A percentile compares a stretch with the other conserved stretches of the same genome.
Evolutionary conservation across 2,329 filamentous ascomycete genomes (phyloP).

Genomic region (Daldinia eschscholtzii): DNA sequence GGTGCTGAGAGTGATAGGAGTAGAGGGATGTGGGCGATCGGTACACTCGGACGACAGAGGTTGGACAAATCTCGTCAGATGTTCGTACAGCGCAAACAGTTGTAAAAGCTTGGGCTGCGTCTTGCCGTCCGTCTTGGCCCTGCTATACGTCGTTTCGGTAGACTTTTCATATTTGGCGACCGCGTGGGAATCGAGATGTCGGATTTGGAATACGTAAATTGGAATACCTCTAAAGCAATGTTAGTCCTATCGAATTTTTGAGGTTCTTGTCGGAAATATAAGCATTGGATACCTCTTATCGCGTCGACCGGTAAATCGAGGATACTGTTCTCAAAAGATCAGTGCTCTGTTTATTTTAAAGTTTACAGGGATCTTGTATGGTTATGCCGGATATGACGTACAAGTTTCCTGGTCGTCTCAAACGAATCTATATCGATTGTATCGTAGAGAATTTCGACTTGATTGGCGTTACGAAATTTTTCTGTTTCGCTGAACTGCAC

Average conservation of each 20-base stretch:
- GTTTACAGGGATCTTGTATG: conserved; percentile 17
- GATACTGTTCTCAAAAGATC: conserved; percentile 70
- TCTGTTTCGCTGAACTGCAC: conserved; percentile 90
- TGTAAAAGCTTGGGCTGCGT: conserved; percentile 82
- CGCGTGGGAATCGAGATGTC: conserved; percentile 83
- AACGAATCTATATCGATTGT: conserved; percentile 89
- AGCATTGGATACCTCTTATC: conserved; percentile 68
- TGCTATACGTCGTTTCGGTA: conserved; percentile 62
- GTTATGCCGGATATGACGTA: conserved; percentile 52
- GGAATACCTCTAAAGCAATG: conserved; percentile 78
- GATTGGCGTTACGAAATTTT: conserved; percentile 84
- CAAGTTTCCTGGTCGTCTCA: conserved; percentile 81
- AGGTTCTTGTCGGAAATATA: background rate
- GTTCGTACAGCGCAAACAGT: conserved; percentile 93
- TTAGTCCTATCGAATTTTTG: conserved; percentile 6
- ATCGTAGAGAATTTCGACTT: conserved; percentile 83
- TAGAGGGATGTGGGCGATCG: conserved; percentile 78
- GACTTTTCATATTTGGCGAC: conserved; percentile 82
- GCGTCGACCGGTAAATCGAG: conserved; percentile 93
- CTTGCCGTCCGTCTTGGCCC: conserved; percentile 74
- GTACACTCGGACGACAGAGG: conserved; percentile 83
- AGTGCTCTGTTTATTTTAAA: conserved; percentile 38
- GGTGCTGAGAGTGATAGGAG: conserved; percentile 91
- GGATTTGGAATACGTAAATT: conserved; percentile 90
- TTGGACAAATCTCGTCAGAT: conserved; percentile 87